A percentile compares a stretch with the other conserved stretches of the same genome.
Conservation (phyloP, 441 rosid species). For the Melastoma candidum region DNA sequence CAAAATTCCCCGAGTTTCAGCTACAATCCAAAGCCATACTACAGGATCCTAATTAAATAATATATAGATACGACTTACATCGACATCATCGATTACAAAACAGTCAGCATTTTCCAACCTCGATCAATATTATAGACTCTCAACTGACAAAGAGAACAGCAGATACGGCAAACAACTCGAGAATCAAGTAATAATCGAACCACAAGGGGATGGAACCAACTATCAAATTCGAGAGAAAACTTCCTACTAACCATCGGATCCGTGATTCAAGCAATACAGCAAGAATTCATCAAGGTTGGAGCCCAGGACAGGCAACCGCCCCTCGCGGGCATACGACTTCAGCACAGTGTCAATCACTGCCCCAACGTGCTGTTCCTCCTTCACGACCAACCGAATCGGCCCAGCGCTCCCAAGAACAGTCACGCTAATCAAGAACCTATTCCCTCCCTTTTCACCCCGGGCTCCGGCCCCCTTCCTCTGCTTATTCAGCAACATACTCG, state of each 20-base stretch:
- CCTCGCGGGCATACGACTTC: conserved; percentile 81
- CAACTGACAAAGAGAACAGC: too few relatives aligned
- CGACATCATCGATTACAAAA: too few relatives aligned
- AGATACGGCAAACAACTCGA: too few relatives aligned
- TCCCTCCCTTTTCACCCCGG: conserved; percentile 29
- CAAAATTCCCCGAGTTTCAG: too few relatives aligned
- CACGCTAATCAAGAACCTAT: conserved; percentile 62
- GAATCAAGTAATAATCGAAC: too few relatives aligned
- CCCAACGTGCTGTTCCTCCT: conserved; percentile 57
- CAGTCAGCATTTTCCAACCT: too few relatives aligned
- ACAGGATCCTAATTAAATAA: too few relatives aligned
- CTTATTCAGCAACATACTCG: conserved; percentile 59
- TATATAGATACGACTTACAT: too few relatives aligned
- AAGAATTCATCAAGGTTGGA: conserved; percentile 59
- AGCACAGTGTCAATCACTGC: conserved; percentile 76
- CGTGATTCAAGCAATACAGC: conserved; percentile 61
- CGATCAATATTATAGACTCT: too few relatives aligned
- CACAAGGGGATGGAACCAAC: not conserved
- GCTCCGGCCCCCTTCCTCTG: conserved; percentile 61
- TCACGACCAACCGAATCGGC: conserved; percentile 85
- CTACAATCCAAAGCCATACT: too few relatives aligned
- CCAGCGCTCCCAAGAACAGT: conserved; percentile 92
- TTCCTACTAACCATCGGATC: conserved; percentile 41
- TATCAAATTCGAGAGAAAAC: not conserved
- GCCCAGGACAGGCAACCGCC: conserved; percentile 85